phyloP scores from a whole-genome alignment of 352 stramenopile species.

The Globisporangium alternatum region DNA sequence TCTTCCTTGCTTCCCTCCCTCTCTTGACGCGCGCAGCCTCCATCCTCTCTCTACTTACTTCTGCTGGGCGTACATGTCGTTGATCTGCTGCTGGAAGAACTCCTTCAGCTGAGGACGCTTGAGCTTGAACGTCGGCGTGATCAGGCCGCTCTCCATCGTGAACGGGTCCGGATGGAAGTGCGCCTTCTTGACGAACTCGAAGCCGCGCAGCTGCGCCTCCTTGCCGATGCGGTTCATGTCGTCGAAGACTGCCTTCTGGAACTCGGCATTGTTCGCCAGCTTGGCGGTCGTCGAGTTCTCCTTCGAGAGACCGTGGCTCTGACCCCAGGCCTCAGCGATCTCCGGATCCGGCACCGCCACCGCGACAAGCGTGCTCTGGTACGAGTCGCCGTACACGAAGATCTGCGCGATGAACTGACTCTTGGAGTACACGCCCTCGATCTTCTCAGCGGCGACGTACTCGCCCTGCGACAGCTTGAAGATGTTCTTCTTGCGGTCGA shows the following conservation, averaged over 20 bases:
- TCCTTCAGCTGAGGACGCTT: slow-evolving; percentile 78
- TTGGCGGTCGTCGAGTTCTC: slow-evolving; percentile 31
- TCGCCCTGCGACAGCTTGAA: slow-evolving; percentile 95
- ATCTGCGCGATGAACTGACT: slow-evolving; percentile 92
- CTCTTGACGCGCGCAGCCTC: not conserved
- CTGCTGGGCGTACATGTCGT: slow-evolving; percentile 45
- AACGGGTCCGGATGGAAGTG: slow-evolving; percentile 88
- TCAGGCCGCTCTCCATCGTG: slow-evolving; percentile 87
- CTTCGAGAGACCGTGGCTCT: slow-evolving; percentile 29
- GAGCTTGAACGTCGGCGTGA: slow-evolving; percentile 96
- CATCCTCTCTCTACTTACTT: slow-evolving; percentile 21
- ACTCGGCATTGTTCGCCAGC: slow-evolving; percentile 41
- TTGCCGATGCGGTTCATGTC: slow-evolving; percentile 66
- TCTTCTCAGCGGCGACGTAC: slow-evolving; percentile 96
- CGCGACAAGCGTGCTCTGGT: slow-evolving; percentile 92
- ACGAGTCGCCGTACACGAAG: slow-evolving; percentile 96
- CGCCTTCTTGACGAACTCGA: slow-evolving; percentile 91
- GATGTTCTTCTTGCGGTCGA: slow-evolving; percentile 93
- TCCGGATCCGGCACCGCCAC: slow-evolving; percentile 89
- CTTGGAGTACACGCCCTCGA: slow-evolving; percentile 95
- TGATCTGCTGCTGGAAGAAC: slow-evolving; percentile 48
- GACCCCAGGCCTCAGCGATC: slow-evolving; percentile 49
- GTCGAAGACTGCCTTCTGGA: slow-evolving; percentile 64
- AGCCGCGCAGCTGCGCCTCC: slow-evolving; percentile 80
- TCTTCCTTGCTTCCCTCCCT: not conserved